Percentiles rank a stretch among this genome's conserved stretches.
Conservation (phyloP, 495 filamentous ascomycete species). For the Rostrohypoxylon terebratum region DNA sequence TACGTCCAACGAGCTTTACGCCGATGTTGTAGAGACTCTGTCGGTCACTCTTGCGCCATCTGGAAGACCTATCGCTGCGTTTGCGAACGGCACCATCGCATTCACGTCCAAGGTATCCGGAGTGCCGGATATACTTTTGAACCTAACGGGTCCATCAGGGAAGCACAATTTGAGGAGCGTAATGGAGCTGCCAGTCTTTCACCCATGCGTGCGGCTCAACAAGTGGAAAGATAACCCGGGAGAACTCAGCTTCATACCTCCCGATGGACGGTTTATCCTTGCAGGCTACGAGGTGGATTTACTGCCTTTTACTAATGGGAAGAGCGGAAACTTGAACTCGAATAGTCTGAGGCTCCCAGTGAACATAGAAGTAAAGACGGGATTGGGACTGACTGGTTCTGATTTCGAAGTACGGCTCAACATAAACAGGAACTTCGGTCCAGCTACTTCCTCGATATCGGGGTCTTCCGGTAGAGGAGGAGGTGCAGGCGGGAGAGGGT, state of each 20-base stretch:
- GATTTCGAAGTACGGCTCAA: slow-evolving; percentile 91
- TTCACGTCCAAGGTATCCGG: slow-evolving; percentile 96
- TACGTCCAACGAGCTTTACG: slow-evolving; percentile 96
- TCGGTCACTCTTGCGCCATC: slow-evolving; percentile 89
- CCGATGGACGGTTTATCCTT: slow-evolving; percentile 94
- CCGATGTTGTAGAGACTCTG: slow-evolving; percentile 92
- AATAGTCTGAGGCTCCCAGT: slow-evolving; percentile 84
- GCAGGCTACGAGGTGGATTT: slow-evolving; percentile 96
- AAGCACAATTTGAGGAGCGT: slow-evolving; percentile 76
- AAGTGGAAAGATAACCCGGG: slow-evolving; percentile 89
- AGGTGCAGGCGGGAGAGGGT: slow-evolving; percentile 59
- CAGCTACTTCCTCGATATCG: slow-evolving; percentile 46
- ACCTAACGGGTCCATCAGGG: slow-evolving; percentile 80
- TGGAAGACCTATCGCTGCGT: slow-evolving; percentile 83
- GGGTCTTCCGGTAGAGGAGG: slow-evolving; percentile 69
- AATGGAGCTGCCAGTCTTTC: slow-evolving; percentile 92
- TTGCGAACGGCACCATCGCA: slow-evolving; percentile 91
- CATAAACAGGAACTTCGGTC: slow-evolving; percentile 72
- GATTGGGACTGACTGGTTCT: slow-evolving; percentile 74
- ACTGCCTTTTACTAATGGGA: slow-evolving; percentile 68
- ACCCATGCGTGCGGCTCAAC: slow-evolving; percentile 90
- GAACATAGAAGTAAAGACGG: slow-evolving; percentile 81
- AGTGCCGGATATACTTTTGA: slow-evolving; percentile 87
- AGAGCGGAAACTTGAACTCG: slow-evolving; percentile 53
- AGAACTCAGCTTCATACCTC: slow-evolving; percentile 92